phyloP scores from a whole-genome alignment of 106 monocot species.

The Dioscorea alata region DNA sequence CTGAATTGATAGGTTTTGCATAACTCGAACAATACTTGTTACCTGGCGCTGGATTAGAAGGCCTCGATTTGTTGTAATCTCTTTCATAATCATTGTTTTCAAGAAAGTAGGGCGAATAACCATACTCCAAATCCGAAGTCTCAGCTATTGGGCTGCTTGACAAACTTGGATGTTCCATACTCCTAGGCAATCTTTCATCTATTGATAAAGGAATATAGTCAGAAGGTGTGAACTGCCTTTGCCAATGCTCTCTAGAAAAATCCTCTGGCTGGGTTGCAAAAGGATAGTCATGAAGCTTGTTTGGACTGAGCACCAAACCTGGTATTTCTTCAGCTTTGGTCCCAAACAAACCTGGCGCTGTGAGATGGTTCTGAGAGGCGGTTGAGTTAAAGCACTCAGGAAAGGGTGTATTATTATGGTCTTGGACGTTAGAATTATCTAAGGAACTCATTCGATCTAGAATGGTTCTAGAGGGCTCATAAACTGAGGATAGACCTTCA shows the following conservation, averaged over 20 bases:
- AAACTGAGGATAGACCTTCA: background rate
- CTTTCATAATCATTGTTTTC: background rate
- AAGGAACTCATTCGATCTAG: background rate
- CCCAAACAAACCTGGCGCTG: background rate
- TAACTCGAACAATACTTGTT: background rate
- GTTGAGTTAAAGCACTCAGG: background rate
- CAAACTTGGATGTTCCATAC: background rate
- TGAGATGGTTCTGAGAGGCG: background rate
- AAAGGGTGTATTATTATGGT: background rate
- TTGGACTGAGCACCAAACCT: background rate
- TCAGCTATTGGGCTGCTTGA: background rate
- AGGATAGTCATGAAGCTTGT: background rate
- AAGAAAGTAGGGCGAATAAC: background rate
- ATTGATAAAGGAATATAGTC: conserved; percentile 4
- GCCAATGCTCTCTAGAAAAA: background rate
- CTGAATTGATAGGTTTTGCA: background rate
- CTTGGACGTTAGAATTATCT: background rate
- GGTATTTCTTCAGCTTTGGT: background rate
- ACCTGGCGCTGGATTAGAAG: background rate
- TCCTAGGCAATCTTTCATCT: background rate
- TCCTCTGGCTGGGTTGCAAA: background rate
- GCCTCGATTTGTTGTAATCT: background rate
- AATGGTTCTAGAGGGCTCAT: background rate
- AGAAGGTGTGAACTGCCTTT: background rate
- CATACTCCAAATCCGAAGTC: background rate